Percentiles rank a stretch among this genome's conserved stretches.
Evolutionary conservation across 192 early-diverging fungal genomes (phyloP).

Genomic region (Rhizophagus prolifer): DNA sequence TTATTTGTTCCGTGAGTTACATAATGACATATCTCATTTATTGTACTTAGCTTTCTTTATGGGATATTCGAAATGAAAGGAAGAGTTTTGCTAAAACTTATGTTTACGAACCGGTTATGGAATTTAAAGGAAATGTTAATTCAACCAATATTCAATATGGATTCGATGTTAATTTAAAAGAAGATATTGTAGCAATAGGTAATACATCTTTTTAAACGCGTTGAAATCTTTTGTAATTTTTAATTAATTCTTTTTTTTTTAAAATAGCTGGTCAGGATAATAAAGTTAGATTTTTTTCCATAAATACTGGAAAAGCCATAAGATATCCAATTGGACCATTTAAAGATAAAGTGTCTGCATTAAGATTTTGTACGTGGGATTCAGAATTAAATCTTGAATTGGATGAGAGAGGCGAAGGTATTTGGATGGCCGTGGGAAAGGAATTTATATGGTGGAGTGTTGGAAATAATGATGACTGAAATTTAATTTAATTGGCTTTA

Average conservation of each 20-base stretch:
- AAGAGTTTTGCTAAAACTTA: background rate
- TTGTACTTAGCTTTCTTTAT: background rate
- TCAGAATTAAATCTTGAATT: background rate
- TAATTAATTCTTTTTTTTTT: background rate
- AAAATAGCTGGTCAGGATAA: constrained; percentile 18
- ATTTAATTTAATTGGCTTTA: too few species aligned
- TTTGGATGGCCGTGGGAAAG: background rate
- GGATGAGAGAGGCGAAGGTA: constrained; percentile 1
- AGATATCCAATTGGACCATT: constrained; percentile 15
- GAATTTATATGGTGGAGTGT: constrained; percentile 17
- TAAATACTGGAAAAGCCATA: background rate
- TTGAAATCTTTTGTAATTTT: too few species aligned
- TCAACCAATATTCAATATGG: background rate
- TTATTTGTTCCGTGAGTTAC: too few species aligned
- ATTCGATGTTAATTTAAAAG: constrained; percentile 12
- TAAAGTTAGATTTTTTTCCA: constrained; percentile 9
- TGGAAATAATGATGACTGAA: background rate
- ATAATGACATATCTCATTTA: too few species aligned
- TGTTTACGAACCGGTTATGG: background rate
- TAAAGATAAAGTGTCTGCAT: background rate
- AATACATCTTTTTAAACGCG: background rate
- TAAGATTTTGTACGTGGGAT: constrained; percentile 12
- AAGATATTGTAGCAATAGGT: constrained; percentile 17
- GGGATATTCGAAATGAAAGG: constrained; percentile 16
- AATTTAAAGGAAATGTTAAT: constrained; percentile 20